Evolutionary conservation across 768 basidiomycete genomes (phyloP), one percentile per base, ranked within the genome.

Genomic region (Mrakia hoshinonis): DNA sequence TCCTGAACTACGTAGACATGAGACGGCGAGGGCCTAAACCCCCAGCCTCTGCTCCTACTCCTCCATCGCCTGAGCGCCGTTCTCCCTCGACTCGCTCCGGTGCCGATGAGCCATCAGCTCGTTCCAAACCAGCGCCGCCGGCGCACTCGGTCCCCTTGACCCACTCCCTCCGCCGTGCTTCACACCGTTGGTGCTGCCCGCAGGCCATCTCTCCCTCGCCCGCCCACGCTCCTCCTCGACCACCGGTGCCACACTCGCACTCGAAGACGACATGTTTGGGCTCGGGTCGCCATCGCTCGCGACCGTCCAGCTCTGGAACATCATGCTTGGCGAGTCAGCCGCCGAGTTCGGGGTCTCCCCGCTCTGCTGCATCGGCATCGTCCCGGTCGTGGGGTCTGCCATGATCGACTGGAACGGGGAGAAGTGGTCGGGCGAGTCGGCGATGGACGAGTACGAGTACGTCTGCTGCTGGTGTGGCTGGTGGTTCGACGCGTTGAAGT

Each of bases 271-370:
- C 58, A 36, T 61, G 36, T 4, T 12, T 5, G 36, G 36, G n/a
- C 58, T 61, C 0, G 36, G 36, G 22, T 61, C 58, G 15, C 36
- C 34, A 6, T 20, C 22, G 1, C 31, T 15, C 4, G 29, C 58
- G 31, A 22, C 58, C 34, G 58, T 61, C 58, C 58, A 61, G 58
- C 20, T 39, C 15, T 61, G 58, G 34, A 61, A 61, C 58, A 61
- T 61, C 34, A 38, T 34, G 18, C 34, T 61, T 15, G 58, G 58
- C 11, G 58, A 61, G 18, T 31, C 31, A 10, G 36, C 58, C 31
- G 34, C 36, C 11, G 58, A 61, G 29, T 11, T 61, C 6, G 29
- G 24, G 29, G 29, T 31, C 15, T 60, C 54, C 26, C 26, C 26
- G 24, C 24, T 31, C 31, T 18, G 34, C 34, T 38, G 29, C 31